Conservation (phyloP, 2,329 filamentous ascomycete genomes). For the Dactylonectria estremocensis region DNA sequence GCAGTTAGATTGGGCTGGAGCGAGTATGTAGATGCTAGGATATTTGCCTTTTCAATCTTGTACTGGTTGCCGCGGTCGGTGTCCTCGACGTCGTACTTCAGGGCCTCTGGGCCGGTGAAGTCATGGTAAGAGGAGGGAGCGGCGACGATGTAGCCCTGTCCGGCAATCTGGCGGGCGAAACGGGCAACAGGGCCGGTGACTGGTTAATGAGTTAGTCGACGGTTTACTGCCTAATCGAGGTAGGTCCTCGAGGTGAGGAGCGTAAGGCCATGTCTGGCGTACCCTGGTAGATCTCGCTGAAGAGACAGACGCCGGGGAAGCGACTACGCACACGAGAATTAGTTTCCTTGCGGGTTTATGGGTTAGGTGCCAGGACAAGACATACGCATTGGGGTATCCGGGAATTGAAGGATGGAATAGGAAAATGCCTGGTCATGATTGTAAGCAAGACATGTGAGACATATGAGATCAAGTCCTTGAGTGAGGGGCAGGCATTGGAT, state of each 20-base stretch:
- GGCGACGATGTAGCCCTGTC: conserved; percentile 93
- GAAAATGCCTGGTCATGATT: conserved; percentile 78
- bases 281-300: conserved; percentile 98
- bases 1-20: background rate
- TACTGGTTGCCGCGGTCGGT: conserved; percentile 90
- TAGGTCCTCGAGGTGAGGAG: background rate
- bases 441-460: conserved; percentile 34
- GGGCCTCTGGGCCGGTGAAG: conserved; percentile 86
- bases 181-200: conserved; percentile 92
- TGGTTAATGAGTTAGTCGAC: conserved; percentile 51
- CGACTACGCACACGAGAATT: conserved; percentile 56
- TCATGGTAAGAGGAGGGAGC: conserved; percentile 95
- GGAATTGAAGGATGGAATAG: conserved; percentile 89
- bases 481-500: too few species aligned
- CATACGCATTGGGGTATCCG: conserved; percentile 87
- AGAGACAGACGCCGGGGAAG: conserved; percentile 90
- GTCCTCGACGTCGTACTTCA: conserved; percentile 89
- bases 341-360: conserved; percentile 2
- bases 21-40: background rate
- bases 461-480: conserved; percentile 27
- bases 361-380: background rate
- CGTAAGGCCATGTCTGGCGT: conserved; percentile 34
- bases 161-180: conserved; percentile 92
- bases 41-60: conserved; percentile 82
- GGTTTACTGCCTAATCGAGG: background rate